phyloP scores from a whole-genome alignment of 257 asterid species.

The Gynochthodes officinalis region DNA sequence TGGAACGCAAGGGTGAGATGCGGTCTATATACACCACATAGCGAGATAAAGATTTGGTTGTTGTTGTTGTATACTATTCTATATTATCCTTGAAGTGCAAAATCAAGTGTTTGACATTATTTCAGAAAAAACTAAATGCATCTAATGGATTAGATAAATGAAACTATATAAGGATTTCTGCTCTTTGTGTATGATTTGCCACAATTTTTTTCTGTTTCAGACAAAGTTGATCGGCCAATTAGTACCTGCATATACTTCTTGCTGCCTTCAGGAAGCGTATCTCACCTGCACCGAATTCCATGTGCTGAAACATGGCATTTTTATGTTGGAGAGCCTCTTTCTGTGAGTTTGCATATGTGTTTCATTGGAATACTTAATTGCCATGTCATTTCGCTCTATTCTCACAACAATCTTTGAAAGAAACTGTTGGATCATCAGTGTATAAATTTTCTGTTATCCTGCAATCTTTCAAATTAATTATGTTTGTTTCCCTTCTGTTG shows the following conservation, averaged over 20 bases:
- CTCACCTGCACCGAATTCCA: constrained; percentile 89
- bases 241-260: constrained; percentile 92
- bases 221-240: constrained; percentile 87
- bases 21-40: no score
- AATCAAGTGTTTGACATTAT: neutral
- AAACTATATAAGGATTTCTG: neutral
- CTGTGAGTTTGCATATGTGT: constrained; percentile 41
- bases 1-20: no score
- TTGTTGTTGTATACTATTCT: no score
- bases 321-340: constrained; percentile 76
- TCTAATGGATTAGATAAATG: neutral
- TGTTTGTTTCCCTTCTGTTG: neutral
- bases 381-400: neutral
- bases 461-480: neutral
- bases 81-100: neutral
- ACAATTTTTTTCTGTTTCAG: constrained; percentile 21
- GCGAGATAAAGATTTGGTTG: no score
- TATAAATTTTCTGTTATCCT: neutral
- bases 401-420: neutral
- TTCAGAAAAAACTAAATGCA: neutral
- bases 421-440: neutral
- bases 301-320: constrained; percentile 94
- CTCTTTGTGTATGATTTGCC: neutral
- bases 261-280: constrained; percentile 74
- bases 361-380: neutral